Percentiles rank a stretch among this genome's conserved stretches.
Conservation (phyloP, 352 stramenopile species). For the Thalassiosira sp. region DNA sequence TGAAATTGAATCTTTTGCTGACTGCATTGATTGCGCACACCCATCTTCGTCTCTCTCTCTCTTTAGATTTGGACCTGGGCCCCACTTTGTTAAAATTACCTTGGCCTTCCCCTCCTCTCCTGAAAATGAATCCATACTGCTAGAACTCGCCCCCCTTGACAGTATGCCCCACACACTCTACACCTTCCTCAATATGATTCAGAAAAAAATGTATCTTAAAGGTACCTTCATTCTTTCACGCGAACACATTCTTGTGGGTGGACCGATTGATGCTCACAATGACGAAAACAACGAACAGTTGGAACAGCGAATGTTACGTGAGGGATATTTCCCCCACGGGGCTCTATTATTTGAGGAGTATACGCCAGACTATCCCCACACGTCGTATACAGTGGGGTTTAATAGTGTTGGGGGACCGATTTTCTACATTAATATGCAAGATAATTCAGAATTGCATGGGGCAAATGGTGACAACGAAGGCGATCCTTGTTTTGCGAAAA, state of each 20-base stretch:
- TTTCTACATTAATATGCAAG: constrained; percentile 78
- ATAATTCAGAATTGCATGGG: constrained; percentile 78
- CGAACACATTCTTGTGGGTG: constrained; percentile 47
- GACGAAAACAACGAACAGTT: constrained; percentile 31
- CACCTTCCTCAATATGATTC: constrained; percentile 67
- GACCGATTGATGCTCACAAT: constrained; percentile 26
- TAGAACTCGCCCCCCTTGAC: constrained; percentile 55
- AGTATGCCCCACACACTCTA: constrained; percentile 71
- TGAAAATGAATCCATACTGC: constrained; percentile 19
- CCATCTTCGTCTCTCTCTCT: background rate
- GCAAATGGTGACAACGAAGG: constrained; percentile 61
- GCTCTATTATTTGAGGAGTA: constrained; percentile 81
- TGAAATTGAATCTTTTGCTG: background rate
- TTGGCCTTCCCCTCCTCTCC: constrained; percentile 8
- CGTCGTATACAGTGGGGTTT: constrained; percentile 75
- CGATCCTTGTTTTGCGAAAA: constrained; percentile 81
- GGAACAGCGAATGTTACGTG: constrained; percentile 14
- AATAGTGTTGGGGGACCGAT: constrained; percentile 71
- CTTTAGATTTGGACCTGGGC: constrained; percentile 35
- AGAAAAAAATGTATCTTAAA: constrained; percentile 54
- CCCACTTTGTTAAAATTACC: constrained; percentile 23
- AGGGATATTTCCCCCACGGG: constrained; percentile 29
- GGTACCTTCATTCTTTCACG: constrained; percentile 41
- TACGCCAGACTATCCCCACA: constrained; percentile 68
- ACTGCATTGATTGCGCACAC: background rate